A percentile compares a stretch with the other conserved stretches of the same genome.
Conservation (phyloP, 1,284 basidiomycete species). For the Rhodotorula sp. region DNA sequence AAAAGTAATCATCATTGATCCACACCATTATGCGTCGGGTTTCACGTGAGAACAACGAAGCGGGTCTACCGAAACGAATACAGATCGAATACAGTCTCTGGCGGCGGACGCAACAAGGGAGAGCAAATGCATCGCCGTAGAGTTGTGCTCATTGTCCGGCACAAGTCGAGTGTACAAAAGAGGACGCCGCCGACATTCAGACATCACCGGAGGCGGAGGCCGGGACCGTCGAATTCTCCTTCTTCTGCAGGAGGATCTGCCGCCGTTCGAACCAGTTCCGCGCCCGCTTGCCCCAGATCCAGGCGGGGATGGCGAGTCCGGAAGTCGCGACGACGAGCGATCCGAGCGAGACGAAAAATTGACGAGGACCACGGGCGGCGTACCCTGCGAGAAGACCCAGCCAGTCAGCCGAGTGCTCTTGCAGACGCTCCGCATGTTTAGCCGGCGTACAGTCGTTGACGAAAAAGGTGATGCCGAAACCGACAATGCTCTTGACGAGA, state of each 20-base stretch:
- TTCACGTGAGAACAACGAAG: background rate
- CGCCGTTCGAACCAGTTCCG: conserved; percentile 2
- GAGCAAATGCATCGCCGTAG: too few relatives aligned
- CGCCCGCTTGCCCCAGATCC: conserved; percentile 9
- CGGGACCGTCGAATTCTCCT: too few relatives aligned
- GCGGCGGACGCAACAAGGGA: too few relatives aligned
- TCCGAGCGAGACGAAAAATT: conserved; percentile 47
- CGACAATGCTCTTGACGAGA: conserved; percentile 54
- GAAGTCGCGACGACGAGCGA: conserved; percentile 20
- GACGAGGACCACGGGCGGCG: conserved; percentile 53
- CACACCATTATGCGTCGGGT: too few relatives aligned
- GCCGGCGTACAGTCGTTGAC: conserved; percentile 53
- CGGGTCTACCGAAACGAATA: background rate
- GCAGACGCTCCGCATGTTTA: conserved; percentile 20
- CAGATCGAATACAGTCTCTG: too few relatives aligned
- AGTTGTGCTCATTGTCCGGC: too few relatives aligned
- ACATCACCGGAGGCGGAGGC: too few relatives aligned
- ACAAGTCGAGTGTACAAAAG: too few relatives aligned
- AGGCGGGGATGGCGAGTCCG: background rate
- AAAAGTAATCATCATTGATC: too few relatives aligned
- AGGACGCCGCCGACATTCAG: too few relatives aligned
- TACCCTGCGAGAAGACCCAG: conserved; percentile 49
- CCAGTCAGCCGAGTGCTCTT: too few relatives aligned
- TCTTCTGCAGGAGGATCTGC: too few relatives aligned
- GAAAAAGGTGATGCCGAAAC: conserved; percentile 56